These are phyloP conservation scores for Fusarium pseudoanthophilum DNA, from an alignment of 2,329 filamentous ascomycete genomes.

Conservation along the genomic window DNA sequence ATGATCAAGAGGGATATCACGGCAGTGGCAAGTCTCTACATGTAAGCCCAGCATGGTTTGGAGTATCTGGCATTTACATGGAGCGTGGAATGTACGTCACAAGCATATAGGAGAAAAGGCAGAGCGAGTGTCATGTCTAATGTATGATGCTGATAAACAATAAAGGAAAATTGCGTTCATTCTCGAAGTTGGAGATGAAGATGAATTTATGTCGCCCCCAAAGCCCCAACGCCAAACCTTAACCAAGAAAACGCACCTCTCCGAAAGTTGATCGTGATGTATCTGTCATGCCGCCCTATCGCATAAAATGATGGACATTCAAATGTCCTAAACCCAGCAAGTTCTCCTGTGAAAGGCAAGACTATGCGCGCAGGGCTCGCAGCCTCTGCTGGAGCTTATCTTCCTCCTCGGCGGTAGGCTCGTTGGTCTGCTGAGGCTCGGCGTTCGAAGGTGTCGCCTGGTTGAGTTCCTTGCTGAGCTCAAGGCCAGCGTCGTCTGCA, in stretches of 20 bases:
- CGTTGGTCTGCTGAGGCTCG: conserved; percentile 68
- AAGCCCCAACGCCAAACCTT: conserved; percentile 41
- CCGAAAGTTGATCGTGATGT: conserved; percentile 1
- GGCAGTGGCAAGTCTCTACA: conserved; percentile 87
- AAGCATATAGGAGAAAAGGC: not conserved
- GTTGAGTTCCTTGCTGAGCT: conserved; percentile 79
- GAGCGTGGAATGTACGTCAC: not conserved
- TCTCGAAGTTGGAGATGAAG: conserved; percentile 20
- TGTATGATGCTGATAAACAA: conserved; percentile 16
- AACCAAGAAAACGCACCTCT: conserved; percentile 27
- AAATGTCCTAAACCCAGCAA: not conserved
- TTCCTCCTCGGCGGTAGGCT: conserved; percentile 81
- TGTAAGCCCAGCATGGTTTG: conserved; percentile 62
- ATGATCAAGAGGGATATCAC: conserved; percentile 97
- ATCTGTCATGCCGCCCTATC: not conserved
- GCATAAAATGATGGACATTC: not conserved
- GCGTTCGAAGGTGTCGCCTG: conserved; percentile 65
- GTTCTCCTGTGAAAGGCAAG: not conserved
- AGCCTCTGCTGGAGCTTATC: conserved; percentile 75
- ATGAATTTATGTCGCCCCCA: conserved; percentile 30
- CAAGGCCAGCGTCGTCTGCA: conserved; percentile 87
- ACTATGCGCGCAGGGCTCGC: conserved; percentile 64
- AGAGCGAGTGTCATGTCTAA: conserved; percentile 12
- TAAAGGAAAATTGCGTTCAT: conserved; percentile 13
- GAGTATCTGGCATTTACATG: not conserved